Base-by-base conservation (phyloP, 2,329 filamentous ascomycete species). In the Alternaria metachromatica region DNA sequence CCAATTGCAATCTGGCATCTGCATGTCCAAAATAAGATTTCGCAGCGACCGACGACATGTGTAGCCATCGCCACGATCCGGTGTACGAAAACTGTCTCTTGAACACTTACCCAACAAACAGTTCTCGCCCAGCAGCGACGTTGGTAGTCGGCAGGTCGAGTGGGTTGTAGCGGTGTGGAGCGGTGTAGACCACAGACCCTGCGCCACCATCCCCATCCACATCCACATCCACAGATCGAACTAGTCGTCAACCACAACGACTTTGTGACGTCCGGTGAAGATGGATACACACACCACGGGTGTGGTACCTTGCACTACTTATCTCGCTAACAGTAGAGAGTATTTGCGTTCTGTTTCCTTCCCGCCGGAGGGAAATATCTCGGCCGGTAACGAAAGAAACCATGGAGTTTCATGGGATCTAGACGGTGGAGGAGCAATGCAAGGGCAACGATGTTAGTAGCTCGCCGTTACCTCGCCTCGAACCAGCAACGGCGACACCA, bases 151-250 rank as follows among this genome's bases (percentile, higher is more conserved):
- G n/a, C n/a, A n/a, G n/a, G n/a, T n/a, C n/a, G n/a, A n/a, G n/a
- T n/a, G n/a, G n/a, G n/a, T 15, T 51, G 46, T 21, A 63, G 65
- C 65, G 64, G 68, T 69, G 68, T 66, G 61, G 51, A 65, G 69
- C 66, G 69, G 67, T 72, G 69, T 66, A 59, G 59, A 55, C n/a
- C n/a, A n/a, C n/a, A n/a, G n/a, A n/a, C n/a, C n/a, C n/a, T n/a
- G n/a, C n/a, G n/a, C n/a, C n/a, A n/a, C n/a, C n/a, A n/a, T n/a
- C n/a, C n/a, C n/a, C n/a, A n/a, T n/a, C n/a, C n/a, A n/a, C n/a
- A n/a, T n/a, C n/a, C n/a, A n/a, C n/a, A n/a, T n/a, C n/a, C n/a
- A n/a, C n/a, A n/a, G n/a, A n/a, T n/a, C n/a, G n/a, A n/a, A n/a
- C n/a, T n/a, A n/a, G n/a, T n/a, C n/a, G n/a, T n/a, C n/a, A n/a